Percentiles rank a stretch among this genome's conserved stretches.
phyloP scores from a whole-genome alignment of 495 filamentous ascomycete genomes.

The Acidiella bohemica region DNA sequence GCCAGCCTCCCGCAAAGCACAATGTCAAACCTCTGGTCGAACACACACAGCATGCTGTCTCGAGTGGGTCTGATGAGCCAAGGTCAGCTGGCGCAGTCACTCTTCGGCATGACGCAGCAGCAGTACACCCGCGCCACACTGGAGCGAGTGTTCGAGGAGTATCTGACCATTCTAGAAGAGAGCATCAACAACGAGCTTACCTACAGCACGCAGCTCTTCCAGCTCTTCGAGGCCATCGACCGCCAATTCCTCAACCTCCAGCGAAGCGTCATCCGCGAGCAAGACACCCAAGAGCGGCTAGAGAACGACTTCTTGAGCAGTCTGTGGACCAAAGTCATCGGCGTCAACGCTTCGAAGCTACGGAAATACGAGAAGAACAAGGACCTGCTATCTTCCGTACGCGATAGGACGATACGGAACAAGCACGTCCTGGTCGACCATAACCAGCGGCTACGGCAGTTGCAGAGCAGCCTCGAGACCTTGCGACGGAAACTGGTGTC shows the following conservation, averaged over 20 bases:
- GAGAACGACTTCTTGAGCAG: conserved; percentile 69
- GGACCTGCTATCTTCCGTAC: conserved; percentile 53
- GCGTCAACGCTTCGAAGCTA: conserved; percentile 52
- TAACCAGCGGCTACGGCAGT: conserved; percentile 58
- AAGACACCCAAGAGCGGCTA: conserved; percentile 59
- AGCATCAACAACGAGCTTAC: conserved; percentile 70
- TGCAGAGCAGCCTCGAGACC: conserved; percentile 70
- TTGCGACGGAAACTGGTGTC: conserved; percentile 64
- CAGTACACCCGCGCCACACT: conserved; percentile 70
- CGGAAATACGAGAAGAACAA: conserved; percentile 84
- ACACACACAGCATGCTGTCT: conserved; percentile 62
- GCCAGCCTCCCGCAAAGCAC: conserved; percentile 41
- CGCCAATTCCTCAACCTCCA: conserved; percentile 76
- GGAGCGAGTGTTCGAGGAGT: conserved; percentile 75
- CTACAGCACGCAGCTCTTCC: conserved; percentile 61
- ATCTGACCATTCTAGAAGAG: conserved; percentile 75
- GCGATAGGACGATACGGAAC: conserved; percentile 70
- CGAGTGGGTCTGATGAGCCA: conserved; percentile 21
- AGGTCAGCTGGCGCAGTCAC: conserved; percentile 23
- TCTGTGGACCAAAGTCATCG: conserved; percentile 73
- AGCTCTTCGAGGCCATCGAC: conserved; percentile 76
- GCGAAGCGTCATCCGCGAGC: conserved; percentile 72
- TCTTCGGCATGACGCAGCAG: conserved; percentile 66
- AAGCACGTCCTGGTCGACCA: conserved; percentile 73
- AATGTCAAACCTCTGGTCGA: conserved; percentile 56